phyloP scores from a whole-genome alignment of 768 basidiomycete species.

The Xanthoconium stramineum region DNA sequence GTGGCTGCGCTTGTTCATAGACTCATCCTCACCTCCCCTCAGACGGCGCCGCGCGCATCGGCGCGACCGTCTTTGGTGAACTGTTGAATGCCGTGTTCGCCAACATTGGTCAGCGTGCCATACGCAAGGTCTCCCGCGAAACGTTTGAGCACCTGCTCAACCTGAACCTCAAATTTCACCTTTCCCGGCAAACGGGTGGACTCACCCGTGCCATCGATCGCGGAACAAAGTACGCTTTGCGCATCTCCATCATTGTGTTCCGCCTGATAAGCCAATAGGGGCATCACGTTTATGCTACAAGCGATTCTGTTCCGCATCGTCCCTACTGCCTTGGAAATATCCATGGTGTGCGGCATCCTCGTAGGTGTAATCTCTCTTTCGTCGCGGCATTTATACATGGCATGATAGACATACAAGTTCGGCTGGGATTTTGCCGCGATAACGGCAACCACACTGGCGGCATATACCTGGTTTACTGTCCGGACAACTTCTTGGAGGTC shows the following conservation, averaged over 20 bases:
- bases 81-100: conserved; percentile 95
- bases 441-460: conserved; percentile 76
- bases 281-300: conserved; percentile 92
- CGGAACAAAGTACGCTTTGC: conserved; percentile 79
- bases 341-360: conserved; percentile 95
- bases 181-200: conserved; percentile 92
- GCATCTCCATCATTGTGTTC: background rate
- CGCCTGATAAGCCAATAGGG: conserved; percentile 45
- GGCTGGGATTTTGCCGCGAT: conserved; percentile 97
- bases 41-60: conserved; percentile 92
- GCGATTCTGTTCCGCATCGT: conserved; percentile 93
- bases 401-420: conserved; percentile 85
- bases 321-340: conserved; percentile 94
- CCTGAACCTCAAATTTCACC: conserved; percentile 89
- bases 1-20: conserved; percentile 29
- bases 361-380: conserved; percentile 41
- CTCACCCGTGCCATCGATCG: conserved; percentile 95
- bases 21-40: background rate
- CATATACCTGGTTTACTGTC: conserved; percentile 97
- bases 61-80: conserved; percentile 87
- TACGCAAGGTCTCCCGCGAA: conserved; percentile 91
- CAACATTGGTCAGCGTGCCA: conserved; percentile 89
- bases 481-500: conserved; percentile 95
- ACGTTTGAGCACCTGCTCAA: conserved; percentile 93
- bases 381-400: background rate